Conservation (phyloP, 2,329 filamentous ascomycete species). For the Hypoxylon sp. region DNA sequence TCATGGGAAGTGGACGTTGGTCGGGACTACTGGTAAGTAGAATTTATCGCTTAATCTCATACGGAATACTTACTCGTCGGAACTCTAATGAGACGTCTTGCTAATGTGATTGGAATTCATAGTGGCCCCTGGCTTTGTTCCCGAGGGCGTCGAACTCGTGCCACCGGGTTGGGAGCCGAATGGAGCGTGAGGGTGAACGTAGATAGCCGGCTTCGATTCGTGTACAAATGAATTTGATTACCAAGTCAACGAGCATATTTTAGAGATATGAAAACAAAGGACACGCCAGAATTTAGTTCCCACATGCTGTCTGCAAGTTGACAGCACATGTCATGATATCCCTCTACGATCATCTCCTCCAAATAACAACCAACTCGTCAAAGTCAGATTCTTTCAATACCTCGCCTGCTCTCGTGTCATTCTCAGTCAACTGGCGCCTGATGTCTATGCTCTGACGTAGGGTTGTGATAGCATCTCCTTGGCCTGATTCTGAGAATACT, state of each 20-base stretch:
- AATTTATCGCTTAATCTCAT: background rate
- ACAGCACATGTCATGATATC: background rate
- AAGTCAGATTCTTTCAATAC: background rate
- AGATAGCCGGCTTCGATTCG: background rate
- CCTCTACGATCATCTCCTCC: background rate
- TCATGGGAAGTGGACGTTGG: slow-evolving; percentile 61
- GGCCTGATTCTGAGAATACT: background rate
- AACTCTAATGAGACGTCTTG: too few relatives aligned
- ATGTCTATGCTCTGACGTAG: background rate
- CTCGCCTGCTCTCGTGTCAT: background rate
- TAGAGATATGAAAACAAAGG: background rate
- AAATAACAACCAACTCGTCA: background rate
- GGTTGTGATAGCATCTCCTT: background rate
- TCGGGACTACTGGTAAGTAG: slow-evolving; percentile 53
- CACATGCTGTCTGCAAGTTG: background rate
- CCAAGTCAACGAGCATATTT: background rate
- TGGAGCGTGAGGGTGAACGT: slow-evolving; percentile 12
- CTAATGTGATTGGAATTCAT: slow-evolving; percentile 3
- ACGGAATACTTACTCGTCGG: too few relatives aligned
- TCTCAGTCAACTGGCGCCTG: background rate
- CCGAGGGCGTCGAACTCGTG: slow-evolving; percentile 44
- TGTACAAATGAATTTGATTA: background rate
- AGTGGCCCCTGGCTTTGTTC: slow-evolving; percentile 48
- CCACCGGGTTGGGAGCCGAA: slow-evolving; percentile 45
- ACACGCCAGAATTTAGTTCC: background rate